These are phyloP conservation scores for Blastobotrys elegans DNA, from an alignment of 1,139 yeast genomes.

Conservation along the genomic window DNA sequence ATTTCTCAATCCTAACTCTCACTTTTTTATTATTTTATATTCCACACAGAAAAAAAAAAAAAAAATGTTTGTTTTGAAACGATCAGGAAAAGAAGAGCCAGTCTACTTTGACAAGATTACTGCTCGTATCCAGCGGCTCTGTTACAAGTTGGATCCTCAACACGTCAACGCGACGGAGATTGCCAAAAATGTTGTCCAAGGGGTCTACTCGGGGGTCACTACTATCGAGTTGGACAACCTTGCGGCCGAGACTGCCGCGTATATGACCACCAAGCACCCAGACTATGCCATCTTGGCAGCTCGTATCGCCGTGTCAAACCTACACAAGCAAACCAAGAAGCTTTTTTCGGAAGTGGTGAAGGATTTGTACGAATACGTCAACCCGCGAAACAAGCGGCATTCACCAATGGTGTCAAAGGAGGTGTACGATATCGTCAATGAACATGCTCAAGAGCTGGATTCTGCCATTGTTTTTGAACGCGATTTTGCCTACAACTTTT, in stretches of 20 bases:
- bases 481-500: slow-evolving; percentile 76
- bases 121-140: slow-evolving; percentile 58
- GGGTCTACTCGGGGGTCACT: slow-evolving; percentile 94
- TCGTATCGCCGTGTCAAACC: slow-evolving; percentile 83
- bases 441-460: slow-evolving; percentile 65
- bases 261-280: slow-evolving; percentile 94
- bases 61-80: slow-evolving; percentile 49
- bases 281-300: slow-evolving; percentile 95
- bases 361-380: slow-evolving; percentile 66
- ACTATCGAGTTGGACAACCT: slow-evolving; percentile 88
- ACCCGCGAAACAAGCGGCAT: slow-evolving; percentile 68
- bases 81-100: slow-evolving; percentile 80
- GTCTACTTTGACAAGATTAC: slow-evolving; percentile 77
- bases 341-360: slow-evolving; percentile 75
- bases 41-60: neutral
- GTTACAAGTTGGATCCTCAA: slow-evolving; percentile 77
- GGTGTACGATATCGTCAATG: slow-evolving; percentile 56
- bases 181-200: slow-evolving; percentile 76
- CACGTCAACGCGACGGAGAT: slow-evolving; percentile 87
- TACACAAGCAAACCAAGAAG: slow-evolving; percentile 91
- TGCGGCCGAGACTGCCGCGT: slow-evolving; percentile 96
- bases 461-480: slow-evolving; percentile 80
- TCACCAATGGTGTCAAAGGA: slow-evolving; percentile 82
- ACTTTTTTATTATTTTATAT: neutral
- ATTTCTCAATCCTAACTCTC: neutral